phyloP scores from a whole-genome alignment of 2,329 filamentous ascomycete species.

The Lasiodiplodia theobromae region DNA sequence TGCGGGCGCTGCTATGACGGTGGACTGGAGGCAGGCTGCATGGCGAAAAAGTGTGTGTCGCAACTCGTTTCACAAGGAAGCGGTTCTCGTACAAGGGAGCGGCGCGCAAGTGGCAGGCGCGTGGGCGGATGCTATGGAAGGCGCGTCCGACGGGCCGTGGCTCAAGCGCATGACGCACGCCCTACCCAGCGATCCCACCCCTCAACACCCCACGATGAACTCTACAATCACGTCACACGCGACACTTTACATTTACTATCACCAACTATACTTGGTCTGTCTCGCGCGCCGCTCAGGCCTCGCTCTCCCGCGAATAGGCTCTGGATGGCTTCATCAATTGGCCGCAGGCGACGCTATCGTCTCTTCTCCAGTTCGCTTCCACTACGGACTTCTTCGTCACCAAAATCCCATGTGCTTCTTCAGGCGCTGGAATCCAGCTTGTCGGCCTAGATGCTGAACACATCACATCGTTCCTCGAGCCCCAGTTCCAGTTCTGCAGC shows the following conservation, averaged over 20 bases:
- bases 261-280: neutral
- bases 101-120: conserved; percentile 5
- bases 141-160: neutral
- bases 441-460: conserved; percentile 10
- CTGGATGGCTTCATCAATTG: neutral
- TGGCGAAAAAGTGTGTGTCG: neutral
- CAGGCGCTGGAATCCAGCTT: conserved; percentile 12
- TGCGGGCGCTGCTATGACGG: neutral
- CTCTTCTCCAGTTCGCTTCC: neutral
- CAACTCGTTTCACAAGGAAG: neutral
- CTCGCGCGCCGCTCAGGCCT: neutral
- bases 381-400: conserved; percentile 27
- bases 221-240: neutral
- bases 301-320: neutral
- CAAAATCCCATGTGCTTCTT: neutral
- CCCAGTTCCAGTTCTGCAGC: conserved; percentile 7
- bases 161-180: neutral
- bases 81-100: neutral
- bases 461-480: conserved; percentile 6
- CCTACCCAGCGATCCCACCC: conserved; percentile 1
- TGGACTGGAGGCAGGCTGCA: neutral
- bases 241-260: neutral
- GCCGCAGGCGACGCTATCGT: neutral
- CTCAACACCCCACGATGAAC: neutral
- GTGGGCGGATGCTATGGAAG: conserved; percentile 1